phyloP scores from a whole-genome alignment of 805 yeast species.

The Candida insectalens region DNA sequence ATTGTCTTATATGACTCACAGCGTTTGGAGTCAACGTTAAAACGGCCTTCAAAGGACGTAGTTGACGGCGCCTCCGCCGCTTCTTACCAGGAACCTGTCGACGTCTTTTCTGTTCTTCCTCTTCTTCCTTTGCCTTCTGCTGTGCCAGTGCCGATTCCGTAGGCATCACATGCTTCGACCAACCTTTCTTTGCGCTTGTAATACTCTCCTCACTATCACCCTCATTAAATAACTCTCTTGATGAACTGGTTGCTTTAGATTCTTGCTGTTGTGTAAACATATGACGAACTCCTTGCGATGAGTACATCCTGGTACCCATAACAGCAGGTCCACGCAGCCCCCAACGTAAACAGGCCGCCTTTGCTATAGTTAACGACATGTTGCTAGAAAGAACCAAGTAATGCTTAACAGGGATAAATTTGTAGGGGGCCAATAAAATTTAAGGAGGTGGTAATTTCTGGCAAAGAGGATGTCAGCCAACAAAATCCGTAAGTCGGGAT shows the following conservation, averaged over 20 bases:
- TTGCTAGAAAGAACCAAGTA: no score
- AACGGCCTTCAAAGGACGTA: conserved; percentile 85
- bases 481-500: no score
- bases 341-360: no score
- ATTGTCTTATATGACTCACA: conserved; percentile 51
- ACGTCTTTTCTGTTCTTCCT: conserved; percentile 2
- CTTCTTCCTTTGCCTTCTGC: conserved; percentile 4
- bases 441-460: no score
- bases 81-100: conserved; percentile 4
- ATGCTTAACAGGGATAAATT: no score
- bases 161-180: conserved; percentile 24
- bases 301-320: no score
- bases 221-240: background rate
- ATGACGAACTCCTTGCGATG: conserved; percentile 1
- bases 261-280: conserved; percentile 4
- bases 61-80: conserved; percentile 41
- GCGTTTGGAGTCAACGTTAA: conserved; percentile 76
- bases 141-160: conserved; percentile 3
- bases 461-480: no score
- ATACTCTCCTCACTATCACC: background rate
- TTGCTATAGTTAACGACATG: no score
- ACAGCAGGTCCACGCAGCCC: no score
- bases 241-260: background rate
- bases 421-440: no score
- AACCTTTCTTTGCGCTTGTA: conserved; percentile 9